Conservation (phyloP, 179 eudicot species). For the Drosera spatulata region DNA sequence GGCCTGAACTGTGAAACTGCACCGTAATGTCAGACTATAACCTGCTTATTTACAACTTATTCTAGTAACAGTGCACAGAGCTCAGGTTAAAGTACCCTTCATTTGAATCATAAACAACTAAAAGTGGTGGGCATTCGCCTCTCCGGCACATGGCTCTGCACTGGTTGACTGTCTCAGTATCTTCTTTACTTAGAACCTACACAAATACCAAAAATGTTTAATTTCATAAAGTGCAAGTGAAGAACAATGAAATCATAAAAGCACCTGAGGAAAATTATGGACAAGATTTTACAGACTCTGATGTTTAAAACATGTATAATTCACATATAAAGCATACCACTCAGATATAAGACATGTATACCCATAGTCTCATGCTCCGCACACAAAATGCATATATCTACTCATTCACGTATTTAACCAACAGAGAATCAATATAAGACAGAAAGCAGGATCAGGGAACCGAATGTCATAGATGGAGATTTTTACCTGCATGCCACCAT, state of each 20-base stretch:
- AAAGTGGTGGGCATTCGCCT: conserved; percentile 78
- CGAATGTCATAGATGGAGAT: not conserved
- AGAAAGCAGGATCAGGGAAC: too few species aligned
- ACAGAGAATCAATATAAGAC: too few species aligned
- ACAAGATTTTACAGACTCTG: too few species aligned
- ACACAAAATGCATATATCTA: too few species aligned
- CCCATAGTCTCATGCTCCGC: too few species aligned
- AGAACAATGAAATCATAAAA: not conserved
- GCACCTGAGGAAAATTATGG: too few species aligned
- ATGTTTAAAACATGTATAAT: too few species aligned
- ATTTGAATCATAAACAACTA: conserved; percentile 52
- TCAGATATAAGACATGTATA: too few species aligned
- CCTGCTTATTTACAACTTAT: not conserved
- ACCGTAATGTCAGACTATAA: conserved; percentile 5
- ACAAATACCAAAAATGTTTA: conserved; percentile 2
- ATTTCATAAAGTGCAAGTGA: too few species aligned
- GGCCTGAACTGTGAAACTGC: conserved; percentile 79
- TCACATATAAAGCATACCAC: too few species aligned
- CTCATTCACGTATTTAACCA: too few species aligned
- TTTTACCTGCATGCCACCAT: conserved; percentile 89
- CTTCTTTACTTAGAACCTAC: conserved; percentile 72
- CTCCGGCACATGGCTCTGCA: conserved; percentile 59
- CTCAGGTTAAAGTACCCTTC: conserved; percentile 53
- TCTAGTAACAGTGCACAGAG: not conserved
- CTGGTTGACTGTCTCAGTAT: conserved; percentile 49